A percentile compares a stretch with the other conserved stretches of the same genome.
Evolutionary conservation across 164 flowering plant species (phyloP).

Genomic region (Litsea cubeba): DNA sequence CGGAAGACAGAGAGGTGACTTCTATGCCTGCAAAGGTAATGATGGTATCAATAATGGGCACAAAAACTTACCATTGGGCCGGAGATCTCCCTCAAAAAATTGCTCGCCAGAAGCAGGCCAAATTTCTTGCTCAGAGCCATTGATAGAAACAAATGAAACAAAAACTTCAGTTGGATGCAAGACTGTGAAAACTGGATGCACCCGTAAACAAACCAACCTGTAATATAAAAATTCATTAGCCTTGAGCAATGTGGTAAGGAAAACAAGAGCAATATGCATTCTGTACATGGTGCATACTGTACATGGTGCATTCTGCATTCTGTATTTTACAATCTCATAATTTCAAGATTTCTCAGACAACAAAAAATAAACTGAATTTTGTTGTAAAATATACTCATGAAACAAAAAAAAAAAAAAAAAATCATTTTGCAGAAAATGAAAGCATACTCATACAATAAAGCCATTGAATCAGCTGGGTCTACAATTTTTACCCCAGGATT

Average conservation of each 20-base stretch:
- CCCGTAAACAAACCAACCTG: constrained; percentile 89
- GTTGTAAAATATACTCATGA: too few species aligned
- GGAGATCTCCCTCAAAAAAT: constrained; percentile 54
- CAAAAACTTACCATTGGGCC: constrained; percentile 67
- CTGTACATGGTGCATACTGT: too few species aligned
- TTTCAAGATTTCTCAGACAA: too few species aligned
- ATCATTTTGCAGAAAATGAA: neutral
- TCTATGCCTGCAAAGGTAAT: neutral
- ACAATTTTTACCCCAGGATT: neutral
- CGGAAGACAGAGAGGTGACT: neutral
- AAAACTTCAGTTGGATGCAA: constrained; percentile 76
- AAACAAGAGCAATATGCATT: neutral
- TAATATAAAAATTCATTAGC: constrained; percentile 5
- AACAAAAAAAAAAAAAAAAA: neutral
- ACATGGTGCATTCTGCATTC: too few species aligned
- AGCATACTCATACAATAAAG: neutral
- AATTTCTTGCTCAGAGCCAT: constrained; percentile 72
- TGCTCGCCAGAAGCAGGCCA: constrained; percentile 73
- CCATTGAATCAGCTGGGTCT: neutral
- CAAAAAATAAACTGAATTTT: too few species aligned
- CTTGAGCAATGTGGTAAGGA: neutral
- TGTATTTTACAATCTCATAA: too few species aligned
- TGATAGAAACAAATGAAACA: constrained; percentile 56
- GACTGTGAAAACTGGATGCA: constrained; percentile 72
- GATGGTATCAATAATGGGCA: neutral